phyloP scores from a whole-genome alignment of 2,329 filamentous ascomycete genomes.

The Colletotrichum sp. region DNA sequence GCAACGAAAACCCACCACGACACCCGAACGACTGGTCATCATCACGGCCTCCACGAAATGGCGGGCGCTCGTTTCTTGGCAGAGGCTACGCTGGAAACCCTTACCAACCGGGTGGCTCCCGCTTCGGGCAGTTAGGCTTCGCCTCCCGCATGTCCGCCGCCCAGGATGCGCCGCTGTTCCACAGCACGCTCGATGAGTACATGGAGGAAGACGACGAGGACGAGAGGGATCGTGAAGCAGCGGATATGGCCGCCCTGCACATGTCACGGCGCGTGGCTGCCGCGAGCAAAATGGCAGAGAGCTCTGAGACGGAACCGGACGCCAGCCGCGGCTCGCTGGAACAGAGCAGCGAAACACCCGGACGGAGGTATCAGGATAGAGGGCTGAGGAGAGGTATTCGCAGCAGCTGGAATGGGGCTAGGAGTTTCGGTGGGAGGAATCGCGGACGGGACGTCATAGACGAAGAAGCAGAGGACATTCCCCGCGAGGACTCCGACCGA shows the following conservation, averaged over 20 bases:
- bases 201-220: constrained; percentile 92
- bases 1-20: constrained; percentile 39
- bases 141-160: constrained; percentile 74
- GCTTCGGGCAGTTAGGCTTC: constrained; percentile 76
- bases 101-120: constrained; percentile 72
- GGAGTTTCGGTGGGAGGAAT: constrained; percentile 36
- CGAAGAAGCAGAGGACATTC: constrained; percentile 49
- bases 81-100: constrained; percentile 70
- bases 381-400: constrained; percentile 59
- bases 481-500: constrained; percentile 35
- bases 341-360: constrained; percentile 56
- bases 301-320: constrained; percentile 80
- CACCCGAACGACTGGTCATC: constrained; percentile 40
- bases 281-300: constrained; percentile 82
- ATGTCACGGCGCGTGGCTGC: constrained; percentile 88
- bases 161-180: constrained; percentile 91
- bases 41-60: constrained; percentile 34
- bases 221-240: constrained; percentile 87
- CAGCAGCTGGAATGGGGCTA: constrained; percentile 68
- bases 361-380: constrained; percentile 49
- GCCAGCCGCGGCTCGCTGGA: constrained; percentile 61
- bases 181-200: constrained; percentile 88
- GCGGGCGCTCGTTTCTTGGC: constrained; percentile 48
- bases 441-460: constrained; percentile 35
- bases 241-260: constrained; percentile 93